Evolutionary conservation across 2,329 filamentous ascomycete species (phyloP).

Genomic region (Arthrobotrys iridis): DNA sequence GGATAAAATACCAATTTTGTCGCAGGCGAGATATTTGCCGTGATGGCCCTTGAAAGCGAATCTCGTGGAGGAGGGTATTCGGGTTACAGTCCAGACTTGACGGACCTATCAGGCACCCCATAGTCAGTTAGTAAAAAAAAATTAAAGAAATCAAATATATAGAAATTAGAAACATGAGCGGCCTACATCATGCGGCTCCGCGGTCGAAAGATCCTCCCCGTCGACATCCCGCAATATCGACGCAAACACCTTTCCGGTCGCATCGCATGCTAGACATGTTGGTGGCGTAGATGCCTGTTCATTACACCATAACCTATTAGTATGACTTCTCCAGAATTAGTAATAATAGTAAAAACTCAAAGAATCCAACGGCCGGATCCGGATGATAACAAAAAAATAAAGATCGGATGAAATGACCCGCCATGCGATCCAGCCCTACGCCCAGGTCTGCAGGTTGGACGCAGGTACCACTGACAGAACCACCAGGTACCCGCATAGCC

Average conservation of each 20-base stretch:
- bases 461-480: constrained; percentile 30
- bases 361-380: constrained; percentile 76
- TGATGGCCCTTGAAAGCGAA: constrained; percentile 91
- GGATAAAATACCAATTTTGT: constrained; percentile 80
- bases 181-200: constrained; percentile 95
- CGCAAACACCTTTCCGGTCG: constrained; percentile 85
- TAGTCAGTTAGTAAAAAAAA: constrained; percentile 4
- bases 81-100: constrained; percentile 92
- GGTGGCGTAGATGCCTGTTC: constrained; percentile 71
- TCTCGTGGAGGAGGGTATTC: constrained; percentile 80
- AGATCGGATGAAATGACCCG: constrained; percentile 52
- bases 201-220: constrained; percentile 80
- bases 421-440: constrained; percentile 46
- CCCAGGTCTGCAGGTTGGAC: constrained; percentile 40
- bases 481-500: constrained; percentile 31
- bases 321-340: constrained; percentile 67
- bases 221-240: constrained; percentile 86
- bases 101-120: constrained; percentile 27
- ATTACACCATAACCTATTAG: constrained; percentile 59
- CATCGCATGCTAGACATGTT: constrained; percentile 83
- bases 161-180: constrained; percentile 11
- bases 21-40: constrained; percentile 86
- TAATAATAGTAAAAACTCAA: constrained; percentile 60
- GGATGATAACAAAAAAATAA: constrained; percentile 57
- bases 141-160: background rate